These are phyloP conservation scores for Multifurca ochricompacta DNA, from an alignment of 768 basidiomycete genomes.

Conservation along the genomic window DNA sequence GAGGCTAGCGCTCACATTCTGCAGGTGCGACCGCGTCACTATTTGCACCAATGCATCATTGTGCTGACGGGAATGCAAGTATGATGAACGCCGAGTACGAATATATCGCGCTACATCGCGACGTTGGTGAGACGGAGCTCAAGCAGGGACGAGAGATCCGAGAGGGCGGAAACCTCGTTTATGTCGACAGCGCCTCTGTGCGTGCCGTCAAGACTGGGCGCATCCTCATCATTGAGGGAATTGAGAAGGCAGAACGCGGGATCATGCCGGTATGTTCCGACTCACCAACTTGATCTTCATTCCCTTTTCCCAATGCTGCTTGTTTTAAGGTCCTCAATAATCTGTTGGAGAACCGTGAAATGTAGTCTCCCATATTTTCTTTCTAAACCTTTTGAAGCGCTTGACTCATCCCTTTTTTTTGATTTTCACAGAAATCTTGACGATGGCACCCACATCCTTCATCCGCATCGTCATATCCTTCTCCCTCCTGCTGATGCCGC, in stretches of 20 bases:
- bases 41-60: background rate
- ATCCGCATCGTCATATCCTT: slow-evolving; percentile 50
- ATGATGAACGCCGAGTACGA: slow-evolving; percentile 65
- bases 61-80: slow-evolving; percentile 25
- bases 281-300: background rate
- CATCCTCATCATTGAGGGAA: slow-evolving; percentile 57
- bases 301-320: background rate
- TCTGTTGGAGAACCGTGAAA: slow-evolving; percentile 63
- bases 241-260: slow-evolving; percentile 65
- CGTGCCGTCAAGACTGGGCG: slow-evolving; percentile 59
- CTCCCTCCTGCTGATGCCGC: slow-evolving; percentile 25
- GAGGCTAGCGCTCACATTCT: slow-evolving; percentile 54
- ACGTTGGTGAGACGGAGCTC: slow-evolving; percentile 65
- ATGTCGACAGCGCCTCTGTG: slow-evolving; percentile 61
- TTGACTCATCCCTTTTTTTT: too few species aligned
- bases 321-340: slow-evolving; percentile 53
- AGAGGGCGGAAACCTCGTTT: slow-evolving; percentile 52
- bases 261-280: slow-evolving; percentile 61
- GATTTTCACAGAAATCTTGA: slow-evolving; percentile 47
- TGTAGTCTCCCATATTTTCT: too few species aligned
- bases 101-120: slow-evolving; percentile 56
- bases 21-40: slow-evolving; percentile 35
- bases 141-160: slow-evolving; percentile 65
- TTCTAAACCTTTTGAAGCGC: too few species aligned
- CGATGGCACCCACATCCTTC: slow-evolving; percentile 63